Percentiles rank a stretch among this genome's conserved stretches.
phyloP scores from a whole-genome alignment of 805 yeast genomes.

The Wickerhamomyces alni region DNA sequence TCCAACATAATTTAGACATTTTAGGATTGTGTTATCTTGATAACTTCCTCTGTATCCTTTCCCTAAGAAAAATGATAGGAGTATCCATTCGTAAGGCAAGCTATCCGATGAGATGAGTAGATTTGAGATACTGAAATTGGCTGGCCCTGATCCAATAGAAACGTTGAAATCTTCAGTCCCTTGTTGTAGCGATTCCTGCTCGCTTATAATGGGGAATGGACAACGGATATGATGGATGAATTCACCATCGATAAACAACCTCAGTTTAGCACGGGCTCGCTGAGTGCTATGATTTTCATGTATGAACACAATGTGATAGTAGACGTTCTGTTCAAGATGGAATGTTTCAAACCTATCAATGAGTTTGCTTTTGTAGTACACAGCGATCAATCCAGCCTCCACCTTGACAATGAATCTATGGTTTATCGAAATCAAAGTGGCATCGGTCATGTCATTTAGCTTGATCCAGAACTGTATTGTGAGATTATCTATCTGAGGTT shows the following conservation, averaged over 20 bases:
- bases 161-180: background rate
- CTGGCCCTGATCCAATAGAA: slow-evolving; percentile 10
- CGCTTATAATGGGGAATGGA: slow-evolving; percentile 12
- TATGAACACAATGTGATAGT: slow-evolving; percentile 16
- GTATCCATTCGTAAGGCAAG: slow-evolving; percentile 46
- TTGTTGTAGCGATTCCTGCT: background rate
- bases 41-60: slow-evolving; percentile 43
- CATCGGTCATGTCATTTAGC: slow-evolving; percentile 23
- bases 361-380: slow-evolving; percentile 11
- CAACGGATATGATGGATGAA: slow-evolving; percentile 15
- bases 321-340: slow-evolving; percentile 10
- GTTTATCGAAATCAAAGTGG: slow-evolving; percentile 22
- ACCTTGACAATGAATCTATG: slow-evolving; percentile 18
- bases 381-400: slow-evolving; percentile 27
- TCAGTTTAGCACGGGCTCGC: slow-evolving; percentile 13
- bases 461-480: slow-evolving; percentile 26
- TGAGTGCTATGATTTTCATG: slow-evolving; percentile 10
- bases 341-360: slow-evolving; percentile 13
- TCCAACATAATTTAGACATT: slow-evolving; percentile 33
- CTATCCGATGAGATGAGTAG: slow-evolving; percentile 32
- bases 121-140: slow-evolving; percentile 22
- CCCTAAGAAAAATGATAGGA: slow-evolving; percentile 40
- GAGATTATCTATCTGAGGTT: slow-evolving; percentile 3
- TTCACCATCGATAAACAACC: slow-evolving; percentile 13
- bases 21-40: slow-evolving; percentile 32